Evolutionary conservation across 768 basidiomycete genomes (phyloP), one percentile per base, ranked within the genome.

Genomic region (Lactarius vividus): DNA sequence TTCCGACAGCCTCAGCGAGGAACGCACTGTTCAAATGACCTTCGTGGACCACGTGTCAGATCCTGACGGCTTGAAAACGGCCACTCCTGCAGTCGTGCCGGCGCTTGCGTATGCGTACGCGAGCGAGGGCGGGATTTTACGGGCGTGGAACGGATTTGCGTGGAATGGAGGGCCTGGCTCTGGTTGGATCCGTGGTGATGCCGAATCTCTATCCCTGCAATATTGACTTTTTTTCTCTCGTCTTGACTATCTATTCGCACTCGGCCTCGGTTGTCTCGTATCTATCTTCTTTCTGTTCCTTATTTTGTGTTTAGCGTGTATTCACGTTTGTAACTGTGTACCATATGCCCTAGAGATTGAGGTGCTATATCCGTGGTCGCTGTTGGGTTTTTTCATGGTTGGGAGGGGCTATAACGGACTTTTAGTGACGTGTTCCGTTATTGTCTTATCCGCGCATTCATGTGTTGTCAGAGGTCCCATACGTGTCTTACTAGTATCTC

Each of bases 81-180:
- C 11, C 42, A 52, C 44, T 3, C 40, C 65, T 3, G 42, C 42
- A 2, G 53, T 58, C 49, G 23, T 46, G 62, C 62, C 67, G 63
- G 69, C 64, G 59, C 42, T 59, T 31, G 62, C 70, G 68, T 70
- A 69, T 60, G 64, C 68, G 42, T 66, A 66, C 62, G 70, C 70
- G n/a, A 60, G 66, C 60, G 67, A 68, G 66, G 70, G 68, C 57
- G 70, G 70, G 64, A 70, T 70, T 7, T 37, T 62, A 28, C 54
- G 61, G n/a, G 67, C 58, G 46, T 70, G 70, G 70, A 63, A 54
- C 42, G 64, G 68, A 39, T 60, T 59, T 53, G 66, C 62, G n/a
- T 69, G 69, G 69, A 63, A 58, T 37, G 64, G 64, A 35, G 69
- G 63, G 40, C 52, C 31, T n/a, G 62, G 61, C 16, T 28, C 60